Evolutionary conservation across 352 stramenopile genomes (phyloP).

Genomic region (Pythium phragmitis): DNA sequence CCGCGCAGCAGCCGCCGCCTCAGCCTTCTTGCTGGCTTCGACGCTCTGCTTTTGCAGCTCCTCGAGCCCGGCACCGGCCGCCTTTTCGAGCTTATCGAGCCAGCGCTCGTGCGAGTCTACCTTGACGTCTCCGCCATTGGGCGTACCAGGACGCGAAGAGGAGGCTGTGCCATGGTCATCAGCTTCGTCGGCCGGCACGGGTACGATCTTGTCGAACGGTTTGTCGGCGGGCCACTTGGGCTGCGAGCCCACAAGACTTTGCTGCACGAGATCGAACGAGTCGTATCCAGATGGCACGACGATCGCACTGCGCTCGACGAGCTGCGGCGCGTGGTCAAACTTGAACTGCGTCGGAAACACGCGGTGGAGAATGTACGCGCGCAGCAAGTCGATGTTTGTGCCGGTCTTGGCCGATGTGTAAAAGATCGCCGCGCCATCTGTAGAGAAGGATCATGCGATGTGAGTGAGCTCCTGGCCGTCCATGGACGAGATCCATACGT

Average conservation of each 20-base stretch:
- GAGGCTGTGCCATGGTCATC: constrained; percentile 20
- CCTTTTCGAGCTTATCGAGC: constrained; percentile 83
- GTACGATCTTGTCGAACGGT: constrained; percentile 82
- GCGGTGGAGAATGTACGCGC: constrained; percentile 77
- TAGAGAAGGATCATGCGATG: neutral
- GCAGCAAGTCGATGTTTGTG: constrained; percentile 68
- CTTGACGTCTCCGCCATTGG: constrained; percentile 44
- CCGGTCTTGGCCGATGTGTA: constrained; percentile 84
- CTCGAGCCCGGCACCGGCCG: constrained; percentile 68
- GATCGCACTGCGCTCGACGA: constrained; percentile 68
- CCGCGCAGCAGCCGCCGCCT: constrained; percentile 62
- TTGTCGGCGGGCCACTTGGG: constrained; percentile 73
- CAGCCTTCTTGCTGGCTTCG: constrained; percentile 78
- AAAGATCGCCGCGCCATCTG: constrained; percentile 73
- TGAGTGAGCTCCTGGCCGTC: neutral
- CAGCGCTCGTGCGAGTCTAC: constrained; percentile 72
- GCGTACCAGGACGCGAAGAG: neutral
- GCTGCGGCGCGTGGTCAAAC: constrained; percentile 62
- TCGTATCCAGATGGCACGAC: constrained; percentile 82
- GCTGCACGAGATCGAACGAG: constrained; percentile 68
- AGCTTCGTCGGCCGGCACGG: constrained; percentile 40
- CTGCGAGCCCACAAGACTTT: constrained; percentile 75
- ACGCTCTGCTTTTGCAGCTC: constrained; percentile 85
- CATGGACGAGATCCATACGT: neutral
- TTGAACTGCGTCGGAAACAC: constrained; percentile 68